Evolutionary conservation across 2,329 filamentous ascomycete species (phyloP).

Genomic region (Sarocladium strictum): DNA sequence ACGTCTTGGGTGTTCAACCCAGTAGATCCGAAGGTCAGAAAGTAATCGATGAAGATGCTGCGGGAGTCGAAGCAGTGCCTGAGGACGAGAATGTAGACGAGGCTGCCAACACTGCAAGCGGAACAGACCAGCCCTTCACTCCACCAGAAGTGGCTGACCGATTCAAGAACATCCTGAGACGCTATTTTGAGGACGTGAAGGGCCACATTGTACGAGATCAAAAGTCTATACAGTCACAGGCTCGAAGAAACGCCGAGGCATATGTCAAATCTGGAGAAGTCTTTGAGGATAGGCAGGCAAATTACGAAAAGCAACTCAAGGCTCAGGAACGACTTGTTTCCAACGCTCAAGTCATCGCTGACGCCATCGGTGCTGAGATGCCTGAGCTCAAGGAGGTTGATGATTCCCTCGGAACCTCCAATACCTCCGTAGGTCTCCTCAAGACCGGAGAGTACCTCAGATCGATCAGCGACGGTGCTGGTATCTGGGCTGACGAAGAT

Average conservation of each 20-base stretch:
- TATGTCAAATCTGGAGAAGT: constrained; percentile 98
- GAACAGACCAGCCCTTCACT: constrained; percentile 67
- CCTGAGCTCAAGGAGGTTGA: constrained; percentile 85
- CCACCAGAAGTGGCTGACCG: constrained; percentile 73
- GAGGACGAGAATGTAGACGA: constrained; percentile 43
- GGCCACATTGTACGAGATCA: constrained; percentile 85
- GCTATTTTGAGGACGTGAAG: constrained; percentile 93
- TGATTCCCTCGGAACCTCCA: constrained; percentile 55
- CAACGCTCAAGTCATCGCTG: constrained; percentile 87
- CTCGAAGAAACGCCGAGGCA: constrained; percentile 90
- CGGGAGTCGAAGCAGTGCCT: constrained; percentile 26
- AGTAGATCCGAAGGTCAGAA: constrained; percentile 73
- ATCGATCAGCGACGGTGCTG: constrained; percentile 81
- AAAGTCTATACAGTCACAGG: constrained; percentile 78
- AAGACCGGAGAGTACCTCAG: constrained; percentile 91
- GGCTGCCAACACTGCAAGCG: constrained; percentile 11
- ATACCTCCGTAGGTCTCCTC: constrained; percentile 82
- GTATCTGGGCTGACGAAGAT: constrained; percentile 98
- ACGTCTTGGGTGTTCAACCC: constrained; percentile 76
- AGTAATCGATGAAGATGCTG: constrained; percentile 74
- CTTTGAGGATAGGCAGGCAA: constrained; percentile 93
- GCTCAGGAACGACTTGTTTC: constrained; percentile 82
- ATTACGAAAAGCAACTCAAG: constrained; percentile 91
- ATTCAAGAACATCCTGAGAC: constrained; percentile 77
- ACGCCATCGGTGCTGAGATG: constrained; percentile 86